A percentile compares a stretch with the other conserved stretches of the same genome.
Evolutionary conservation across 2,329 filamentous ascomycete species (phyloP).

Genomic region (Fusarium siculi): DNA sequence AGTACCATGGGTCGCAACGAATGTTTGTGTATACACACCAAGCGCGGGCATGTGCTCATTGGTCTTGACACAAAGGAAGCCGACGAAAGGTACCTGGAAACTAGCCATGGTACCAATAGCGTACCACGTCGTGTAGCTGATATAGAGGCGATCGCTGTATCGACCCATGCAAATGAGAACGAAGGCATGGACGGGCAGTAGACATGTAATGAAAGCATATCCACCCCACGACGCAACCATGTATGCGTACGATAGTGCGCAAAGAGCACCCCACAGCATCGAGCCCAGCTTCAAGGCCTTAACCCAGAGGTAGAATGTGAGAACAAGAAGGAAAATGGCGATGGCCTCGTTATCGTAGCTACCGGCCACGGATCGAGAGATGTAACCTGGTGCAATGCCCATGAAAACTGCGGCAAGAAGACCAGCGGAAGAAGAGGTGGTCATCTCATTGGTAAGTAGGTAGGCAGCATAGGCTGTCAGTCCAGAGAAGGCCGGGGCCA

Average conservation of each 20-base stretch:
- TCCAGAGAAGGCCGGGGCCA: slow-evolving; percentile 93
- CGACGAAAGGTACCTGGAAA: slow-evolving; percentile 99
- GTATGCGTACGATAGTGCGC: slow-evolving; percentile 97
- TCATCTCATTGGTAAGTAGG: slow-evolving; percentile 97
- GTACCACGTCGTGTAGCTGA: slow-evolving; percentile 98
- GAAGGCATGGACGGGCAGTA: slow-evolving; percentile 93
- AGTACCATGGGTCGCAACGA: not conserved
- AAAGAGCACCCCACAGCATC: slow-evolving; percentile 94
- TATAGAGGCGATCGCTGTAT: slow-evolving; percentile 93
- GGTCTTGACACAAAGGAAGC: slow-evolving; percentile 94
- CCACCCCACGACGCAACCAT: slow-evolving; percentile 99
- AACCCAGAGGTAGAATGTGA: slow-evolving; percentile 99
- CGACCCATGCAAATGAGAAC: slow-evolving; percentile 96
- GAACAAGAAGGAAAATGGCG: slow-evolving; percentile 97
- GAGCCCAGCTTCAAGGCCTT: slow-evolving; percentile 97
- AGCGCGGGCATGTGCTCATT: slow-evolving; percentile 99
- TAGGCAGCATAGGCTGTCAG: slow-evolving; percentile 93
- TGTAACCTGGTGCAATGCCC: slow-evolving; percentile 97
- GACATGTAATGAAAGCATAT: slow-evolving; percentile 98
- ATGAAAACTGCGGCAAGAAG: slow-evolving; percentile 95
- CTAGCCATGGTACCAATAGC: slow-evolving; percentile 93
- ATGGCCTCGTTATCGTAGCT: slow-evolving; percentile 99
- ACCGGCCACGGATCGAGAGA: slow-evolving; percentile 95
- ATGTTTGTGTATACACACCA: slow-evolving; percentile 60
- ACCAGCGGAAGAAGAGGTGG: slow-evolving; percentile 91